These are phyloP conservation scores for Aquilaria agallochum DNA, from an alignment of 441 rosid genomes.

Conservation along the genomic window DNA sequence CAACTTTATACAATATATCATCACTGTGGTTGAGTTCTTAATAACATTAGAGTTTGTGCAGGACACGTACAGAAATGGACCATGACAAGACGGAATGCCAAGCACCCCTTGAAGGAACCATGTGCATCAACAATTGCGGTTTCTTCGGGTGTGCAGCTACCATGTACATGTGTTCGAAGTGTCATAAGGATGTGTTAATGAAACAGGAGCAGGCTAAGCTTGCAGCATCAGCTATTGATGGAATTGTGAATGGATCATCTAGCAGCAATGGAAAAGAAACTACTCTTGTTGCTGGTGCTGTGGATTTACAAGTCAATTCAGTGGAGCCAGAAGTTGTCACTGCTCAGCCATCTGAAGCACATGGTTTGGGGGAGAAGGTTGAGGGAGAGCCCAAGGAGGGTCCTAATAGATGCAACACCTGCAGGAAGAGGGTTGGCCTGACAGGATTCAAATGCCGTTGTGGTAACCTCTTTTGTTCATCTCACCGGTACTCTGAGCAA, in stretches of 20 bases:
- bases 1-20: too few species aligned
- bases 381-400: conserved; percentile 52
- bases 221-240: conserved; percentile 54
- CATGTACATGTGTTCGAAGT: conserved; percentile 81
- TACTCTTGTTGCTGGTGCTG: conserved; percentile 28
- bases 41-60: conserved; percentile 11
- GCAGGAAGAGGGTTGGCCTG: conserved; percentile 62
- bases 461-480: conserved; percentile 58
- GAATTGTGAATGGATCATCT: conserved; percentile 35
- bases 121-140: conserved; percentile 90
- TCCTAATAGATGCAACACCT: conserved; percentile 50
- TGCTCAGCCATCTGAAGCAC: conserved; percentile 34
- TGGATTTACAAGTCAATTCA: conserved; percentile 30
- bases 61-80: conserved; percentile 16
- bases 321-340: conserved; percentile 29
- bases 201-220: conserved; percentile 64
- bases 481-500: conserved; percentile 78
- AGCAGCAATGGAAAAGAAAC: conserved; percentile 30
- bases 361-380: conserved; percentile 24
- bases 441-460: conserved; percentile 73
- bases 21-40: too few species aligned
- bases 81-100: conserved; percentile 97
- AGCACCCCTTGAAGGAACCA: conserved; percentile 79
- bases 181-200: conserved; percentile 57
- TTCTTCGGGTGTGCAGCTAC: conserved; percentile 73